Percentiles rank a stretch among this genome's conserved stretches.
phyloP scores from a whole-genome alignment of 139 green algal genomes.

The Tetradesmus lagerheimii region DNA sequence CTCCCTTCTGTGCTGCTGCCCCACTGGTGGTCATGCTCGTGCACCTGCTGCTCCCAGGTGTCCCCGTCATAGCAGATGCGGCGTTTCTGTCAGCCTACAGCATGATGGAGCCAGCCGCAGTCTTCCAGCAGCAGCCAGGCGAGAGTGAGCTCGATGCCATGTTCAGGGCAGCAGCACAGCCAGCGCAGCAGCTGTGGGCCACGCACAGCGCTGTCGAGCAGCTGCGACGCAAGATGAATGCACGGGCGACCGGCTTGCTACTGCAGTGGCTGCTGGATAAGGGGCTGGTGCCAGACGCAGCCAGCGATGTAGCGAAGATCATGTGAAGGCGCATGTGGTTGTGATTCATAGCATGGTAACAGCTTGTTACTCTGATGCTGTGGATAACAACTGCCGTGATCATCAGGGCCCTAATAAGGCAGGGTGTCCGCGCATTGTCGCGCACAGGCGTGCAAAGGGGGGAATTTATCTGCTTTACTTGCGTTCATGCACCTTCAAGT shows the following conservation, averaged over 20 bases:
- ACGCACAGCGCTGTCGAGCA: neutral
- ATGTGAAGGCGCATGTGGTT: neutral
- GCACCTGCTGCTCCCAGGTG: neutral
- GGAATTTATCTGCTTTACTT: no score
- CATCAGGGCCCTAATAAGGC: no score
- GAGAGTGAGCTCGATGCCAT: slow-evolving; percentile 39
- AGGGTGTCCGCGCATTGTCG: no score
- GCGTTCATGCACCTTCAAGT: no score
- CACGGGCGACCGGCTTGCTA: neutral
- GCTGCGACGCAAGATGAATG: slow-evolving; percentile 36
- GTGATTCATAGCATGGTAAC: no score
- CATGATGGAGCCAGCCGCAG: slow-evolving; percentile 22
- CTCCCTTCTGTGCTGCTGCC: neutral
- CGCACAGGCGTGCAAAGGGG: no score
- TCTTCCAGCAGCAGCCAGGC: neutral
- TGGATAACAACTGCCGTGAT: no score
- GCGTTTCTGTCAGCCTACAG: slow-evolving; percentile 36
- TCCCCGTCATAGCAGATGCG: slow-evolving; percentile 28
- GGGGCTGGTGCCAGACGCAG: neutral
- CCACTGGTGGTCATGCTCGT: neutral
- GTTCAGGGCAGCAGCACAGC: slow-evolving; percentile 17
- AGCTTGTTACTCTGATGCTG: no score
- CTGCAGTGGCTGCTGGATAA: slow-evolving; percentile 13
- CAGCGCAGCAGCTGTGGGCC: neutral
- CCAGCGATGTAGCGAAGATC: neutral